Percentiles rank a stretch among this genome's conserved stretches.
Conservation (phyloP, 768 basidiomycete species). For the Serendipita sp. region DNA sequence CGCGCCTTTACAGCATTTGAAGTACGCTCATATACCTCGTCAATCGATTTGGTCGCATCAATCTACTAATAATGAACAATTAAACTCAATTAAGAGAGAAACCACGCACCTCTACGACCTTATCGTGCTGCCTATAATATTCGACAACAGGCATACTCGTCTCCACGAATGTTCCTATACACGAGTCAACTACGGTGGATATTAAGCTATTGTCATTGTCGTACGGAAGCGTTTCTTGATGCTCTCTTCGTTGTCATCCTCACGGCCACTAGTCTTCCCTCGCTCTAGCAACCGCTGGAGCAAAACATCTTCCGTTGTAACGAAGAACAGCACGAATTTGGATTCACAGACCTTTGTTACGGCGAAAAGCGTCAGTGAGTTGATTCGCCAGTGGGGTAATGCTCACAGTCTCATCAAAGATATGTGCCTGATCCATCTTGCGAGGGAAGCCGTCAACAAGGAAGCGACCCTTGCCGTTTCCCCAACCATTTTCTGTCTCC, state of each 20-base stretch:
- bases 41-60: slow-evolving; percentile 48
- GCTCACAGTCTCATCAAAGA: slow-evolving; percentile 73
- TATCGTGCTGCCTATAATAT: slow-evolving; percentile 47
- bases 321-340: slow-evolving; percentile 68
- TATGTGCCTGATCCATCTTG: slow-evolving; percentile 94
- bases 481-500: slow-evolving; percentile 40
- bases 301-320: slow-evolving; percentile 80
- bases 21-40: slow-evolving; percentile 46
- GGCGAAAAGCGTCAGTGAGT: background rate
- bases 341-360: slow-evolving; percentile 56
- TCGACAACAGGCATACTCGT: slow-evolving; percentile 90
- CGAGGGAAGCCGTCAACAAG: slow-evolving; percentile 95
- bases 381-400: background rate
- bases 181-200: background rate
- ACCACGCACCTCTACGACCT: slow-evolving; percentile 62
- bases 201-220: slow-evolving; percentile 17
- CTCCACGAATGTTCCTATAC: slow-evolving; percentile 61
- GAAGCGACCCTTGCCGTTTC: slow-evolving; percentile 62
- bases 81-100: background rate
- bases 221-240: slow-evolving; percentile 93
- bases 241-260: slow-evolving; percentile 88
- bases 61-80: slow-evolving; percentile 27
- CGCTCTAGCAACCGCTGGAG: slow-evolving; percentile 71
- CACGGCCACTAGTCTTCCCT: slow-evolving; percentile 84
- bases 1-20: background rate